Evolutionary conservation across 78 protist species (phyloP).

Genomic region (Isochrysis galbana): DNA sequence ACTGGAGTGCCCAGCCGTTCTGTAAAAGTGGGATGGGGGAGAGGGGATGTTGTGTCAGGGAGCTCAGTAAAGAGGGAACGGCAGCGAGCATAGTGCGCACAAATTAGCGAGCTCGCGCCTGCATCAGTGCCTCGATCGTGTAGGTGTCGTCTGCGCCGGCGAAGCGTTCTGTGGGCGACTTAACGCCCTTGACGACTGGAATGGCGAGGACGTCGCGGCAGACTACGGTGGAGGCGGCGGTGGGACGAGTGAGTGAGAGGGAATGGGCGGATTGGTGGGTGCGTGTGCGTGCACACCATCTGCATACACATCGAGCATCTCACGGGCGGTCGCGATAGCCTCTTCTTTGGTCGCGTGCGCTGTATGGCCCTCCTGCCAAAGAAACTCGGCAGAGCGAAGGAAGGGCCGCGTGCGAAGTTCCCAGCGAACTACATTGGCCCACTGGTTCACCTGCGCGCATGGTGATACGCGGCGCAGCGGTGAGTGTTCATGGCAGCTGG

Average conservation of each 20-base stretch:
- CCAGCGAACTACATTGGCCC: slow-evolving; percentile 56
- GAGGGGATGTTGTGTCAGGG: background rate
- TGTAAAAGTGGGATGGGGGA: background rate
- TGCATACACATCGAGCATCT: slow-evolving; percentile 42
- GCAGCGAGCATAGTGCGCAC: too few species aligned
- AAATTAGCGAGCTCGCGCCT: too few species aligned
- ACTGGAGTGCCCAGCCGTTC: slow-evolving; percentile 55
- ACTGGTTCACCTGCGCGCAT: slow-evolving; percentile 60
- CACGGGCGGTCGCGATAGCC: slow-evolving; percentile 47
- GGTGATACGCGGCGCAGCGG: too few species aligned
- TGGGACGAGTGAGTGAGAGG: background rate
- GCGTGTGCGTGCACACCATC: background rate
- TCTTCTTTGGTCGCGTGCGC: slow-evolving; percentile 66
- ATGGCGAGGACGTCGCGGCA: background rate
- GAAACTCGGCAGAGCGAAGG: slow-evolving; percentile 48
- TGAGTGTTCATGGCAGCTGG: too few species aligned
- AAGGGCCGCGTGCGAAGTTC: slow-evolving; percentile 60
- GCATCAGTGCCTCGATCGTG: slow-evolving; percentile 41
- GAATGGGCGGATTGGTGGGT: background rate
- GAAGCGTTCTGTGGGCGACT: slow-evolving; percentile 44
- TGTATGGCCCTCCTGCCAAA: slow-evolving; percentile 73
- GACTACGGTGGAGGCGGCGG: too few species aligned
- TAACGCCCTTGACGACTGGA: slow-evolving; percentile 32
- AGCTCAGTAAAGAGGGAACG: background rate
- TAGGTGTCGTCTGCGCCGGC: slow-evolving; percentile 52